phyloP scores from a whole-genome alignment of 345 rosid species.

The Lepidium sativum region DNA sequence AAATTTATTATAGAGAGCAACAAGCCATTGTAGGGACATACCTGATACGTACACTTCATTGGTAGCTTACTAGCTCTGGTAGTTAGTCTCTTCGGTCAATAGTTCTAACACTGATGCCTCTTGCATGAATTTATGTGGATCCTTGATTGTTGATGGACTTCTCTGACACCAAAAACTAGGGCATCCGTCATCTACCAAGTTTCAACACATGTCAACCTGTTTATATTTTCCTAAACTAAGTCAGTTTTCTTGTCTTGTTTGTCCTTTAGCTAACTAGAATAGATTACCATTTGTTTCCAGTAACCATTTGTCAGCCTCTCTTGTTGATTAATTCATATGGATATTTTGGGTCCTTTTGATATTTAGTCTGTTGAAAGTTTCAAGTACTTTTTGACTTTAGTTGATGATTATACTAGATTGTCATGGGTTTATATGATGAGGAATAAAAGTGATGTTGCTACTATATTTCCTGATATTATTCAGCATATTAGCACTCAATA shows the following conservation, averaged over 20 bases:
- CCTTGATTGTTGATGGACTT: neutral
- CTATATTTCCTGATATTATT: neutral
- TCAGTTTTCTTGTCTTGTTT: neutral
- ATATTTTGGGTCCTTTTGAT: neutral
- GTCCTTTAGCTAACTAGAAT: neutral
- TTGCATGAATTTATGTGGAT: no score
- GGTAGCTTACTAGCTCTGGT: no score
- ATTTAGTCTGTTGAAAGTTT: neutral
- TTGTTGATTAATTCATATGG: neutral
- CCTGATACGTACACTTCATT: conserved; percentile 64
- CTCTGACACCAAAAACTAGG: neutral
- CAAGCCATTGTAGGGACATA: conserved; percentile 28
- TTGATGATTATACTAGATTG: neutral
- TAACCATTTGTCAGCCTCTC: neutral
- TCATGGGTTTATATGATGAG: neutral
- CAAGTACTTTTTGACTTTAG: neutral
- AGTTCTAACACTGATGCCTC: neutral
- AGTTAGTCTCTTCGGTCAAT: no score
- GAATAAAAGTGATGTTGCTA: neutral
- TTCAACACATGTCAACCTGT: no score
- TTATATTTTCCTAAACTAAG: no score
- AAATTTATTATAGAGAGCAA: neutral
- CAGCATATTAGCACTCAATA: no score
- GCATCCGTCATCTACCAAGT: no score
- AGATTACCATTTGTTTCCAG: neutral